Percentiles rank a stretch among this genome's conserved stretches.
phyloP scores from a whole-genome alignment of 2,329 filamentous ascomycete species.

The Tolypocladium inflatum region DNA sequence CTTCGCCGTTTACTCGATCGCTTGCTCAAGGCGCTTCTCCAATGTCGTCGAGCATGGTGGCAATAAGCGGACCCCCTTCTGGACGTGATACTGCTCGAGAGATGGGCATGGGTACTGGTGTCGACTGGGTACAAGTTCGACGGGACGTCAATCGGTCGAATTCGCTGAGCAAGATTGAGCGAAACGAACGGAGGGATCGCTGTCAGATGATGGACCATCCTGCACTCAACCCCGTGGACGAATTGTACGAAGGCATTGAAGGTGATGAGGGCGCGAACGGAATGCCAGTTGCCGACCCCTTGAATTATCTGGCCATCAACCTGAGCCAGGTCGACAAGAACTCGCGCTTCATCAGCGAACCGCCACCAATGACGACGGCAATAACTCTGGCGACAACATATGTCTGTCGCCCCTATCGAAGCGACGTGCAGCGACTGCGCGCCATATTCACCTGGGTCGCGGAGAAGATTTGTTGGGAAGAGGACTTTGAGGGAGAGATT shows the following conservation, averaged over 20 bases:
- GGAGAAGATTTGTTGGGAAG: conserved; percentile 94
- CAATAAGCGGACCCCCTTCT: conserved; percentile 23
- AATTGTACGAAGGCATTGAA: conserved; percentile 73
- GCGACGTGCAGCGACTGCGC: conserved; percentile 82
- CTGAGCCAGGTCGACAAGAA: conserved; percentile 90
- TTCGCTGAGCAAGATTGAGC: conserved; percentile 81
- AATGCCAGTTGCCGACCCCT: conserved; percentile 69
- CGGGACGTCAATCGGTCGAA: conserved; percentile 94
- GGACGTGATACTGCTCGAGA: conserved; percentile 53
- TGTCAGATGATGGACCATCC: conserved; percentile 93
- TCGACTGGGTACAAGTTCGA: conserved; percentile 96
- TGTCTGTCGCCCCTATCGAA: conserved; percentile 87
- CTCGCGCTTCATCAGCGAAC: conserved; percentile 75
- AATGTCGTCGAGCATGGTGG: conserved; percentile 34
- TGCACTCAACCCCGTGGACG: conserved; percentile 80
- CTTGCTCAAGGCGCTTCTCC: conserved; percentile 26
- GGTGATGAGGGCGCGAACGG: conserved; percentile 87
- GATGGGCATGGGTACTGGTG: conserved; percentile 52
- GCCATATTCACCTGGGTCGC: conserved; percentile 97
- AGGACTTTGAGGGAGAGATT: conserved; percentile 77
- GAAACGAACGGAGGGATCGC: conserved; percentile 72
- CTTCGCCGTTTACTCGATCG: conserved; percentile 33
- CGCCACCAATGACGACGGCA: conserved; percentile 75
- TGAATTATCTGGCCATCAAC: conserved; percentile 72
- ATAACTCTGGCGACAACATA: conserved; percentile 80